These are phyloP conservation scores for Pyrenula massariospora DNA, from an alignment of 495 filamentous ascomycete species.

Conservation along the genomic window DNA sequence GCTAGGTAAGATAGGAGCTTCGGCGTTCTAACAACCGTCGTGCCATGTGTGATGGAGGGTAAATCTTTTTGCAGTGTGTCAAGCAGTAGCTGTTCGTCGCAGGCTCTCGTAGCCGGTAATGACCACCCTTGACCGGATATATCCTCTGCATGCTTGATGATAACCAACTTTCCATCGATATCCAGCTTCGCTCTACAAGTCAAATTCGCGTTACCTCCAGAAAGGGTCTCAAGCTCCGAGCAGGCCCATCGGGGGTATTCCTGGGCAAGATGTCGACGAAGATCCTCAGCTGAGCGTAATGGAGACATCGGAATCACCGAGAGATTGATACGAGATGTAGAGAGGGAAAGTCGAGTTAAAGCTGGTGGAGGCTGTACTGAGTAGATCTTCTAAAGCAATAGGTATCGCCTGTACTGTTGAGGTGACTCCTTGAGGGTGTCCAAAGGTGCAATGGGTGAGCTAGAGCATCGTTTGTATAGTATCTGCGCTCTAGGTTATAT, in stretches of 20 bases:
- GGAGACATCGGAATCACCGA: too few species aligned
- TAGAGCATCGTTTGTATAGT: too few species aligned
- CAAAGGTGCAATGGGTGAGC: too few species aligned
- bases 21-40: not conserved
- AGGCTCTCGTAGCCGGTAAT: not conserved
- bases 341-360: too few species aligned
- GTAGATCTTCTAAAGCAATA: too few species aligned
- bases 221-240: not conserved
- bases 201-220: not conserved
- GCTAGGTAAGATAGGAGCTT: not conserved
- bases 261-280: too few species aligned
- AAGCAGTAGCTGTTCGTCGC: not conserved
- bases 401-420: too few species aligned
- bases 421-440: too few species aligned
- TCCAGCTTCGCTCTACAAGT: not conserved
- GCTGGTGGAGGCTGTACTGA: too few species aligned
- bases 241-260: not conserved
- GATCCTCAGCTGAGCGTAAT: too few species aligned
- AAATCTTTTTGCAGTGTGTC: not conserved
- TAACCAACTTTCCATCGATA: not conserved
- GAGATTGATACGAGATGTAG: too few species aligned
- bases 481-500: too few species aligned
- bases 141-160: not conserved
- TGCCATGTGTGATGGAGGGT: not conserved
- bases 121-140: not conserved